These are phyloP conservation scores for Endocarpon pusillum DNA, from an alignment of 495 filamentous ascomycete species.

Conservation along the genomic window DNA sequence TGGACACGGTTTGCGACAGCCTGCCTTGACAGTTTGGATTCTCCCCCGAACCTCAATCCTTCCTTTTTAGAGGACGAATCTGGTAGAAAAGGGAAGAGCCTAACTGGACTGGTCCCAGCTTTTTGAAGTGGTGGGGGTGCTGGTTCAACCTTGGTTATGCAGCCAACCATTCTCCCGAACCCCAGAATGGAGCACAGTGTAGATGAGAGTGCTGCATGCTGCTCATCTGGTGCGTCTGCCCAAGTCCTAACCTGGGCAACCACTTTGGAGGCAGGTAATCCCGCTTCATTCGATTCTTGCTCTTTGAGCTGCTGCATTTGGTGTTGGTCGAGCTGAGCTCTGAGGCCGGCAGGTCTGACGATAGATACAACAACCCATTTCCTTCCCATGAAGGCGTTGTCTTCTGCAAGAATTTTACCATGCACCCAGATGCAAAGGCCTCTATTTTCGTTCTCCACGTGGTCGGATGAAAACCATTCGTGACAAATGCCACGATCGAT, in stretches of 20 bases:
- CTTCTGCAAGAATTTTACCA: constrained; percentile 55
- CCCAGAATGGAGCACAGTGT: constrained; percentile 54
- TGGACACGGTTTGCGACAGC: constrained; percentile 38
- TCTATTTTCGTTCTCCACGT: constrained; percentile 31
- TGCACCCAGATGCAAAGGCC: constrained; percentile 68
- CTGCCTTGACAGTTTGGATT: constrained; percentile 59
- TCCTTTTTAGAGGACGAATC: constrained; percentile 33
- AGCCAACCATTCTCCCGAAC: constrained; percentile 61
- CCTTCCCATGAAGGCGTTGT: constrained; percentile 51
- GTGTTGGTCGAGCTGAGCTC: constrained; percentile 56
- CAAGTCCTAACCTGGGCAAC: constrained; percentile 60
- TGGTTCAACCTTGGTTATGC: constrained; percentile 67
- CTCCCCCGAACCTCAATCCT: constrained; percentile 75
- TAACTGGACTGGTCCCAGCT: constrained; percentile 38
- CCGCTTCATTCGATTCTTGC: constrained; percentile 33
- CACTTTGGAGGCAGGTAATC: constrained; percentile 48
- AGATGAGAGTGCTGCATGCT: constrained; percentile 61
- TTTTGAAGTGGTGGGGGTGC: constrained; percentile 42
- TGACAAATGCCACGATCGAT: constrained; percentile 47
- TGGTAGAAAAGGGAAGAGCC: constrained; percentile 59
- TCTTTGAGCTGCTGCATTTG: constrained; percentile 47
- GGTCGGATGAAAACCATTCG: constrained; percentile 60
- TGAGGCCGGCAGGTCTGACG: constrained; percentile 62
- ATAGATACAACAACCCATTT: constrained; percentile 60
- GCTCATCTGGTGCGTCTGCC: constrained; percentile 72